phyloP scores from a whole-genome alignment of 2,329 filamentous ascomycete species.

The Cladobotryum mycophilum region DNA sequence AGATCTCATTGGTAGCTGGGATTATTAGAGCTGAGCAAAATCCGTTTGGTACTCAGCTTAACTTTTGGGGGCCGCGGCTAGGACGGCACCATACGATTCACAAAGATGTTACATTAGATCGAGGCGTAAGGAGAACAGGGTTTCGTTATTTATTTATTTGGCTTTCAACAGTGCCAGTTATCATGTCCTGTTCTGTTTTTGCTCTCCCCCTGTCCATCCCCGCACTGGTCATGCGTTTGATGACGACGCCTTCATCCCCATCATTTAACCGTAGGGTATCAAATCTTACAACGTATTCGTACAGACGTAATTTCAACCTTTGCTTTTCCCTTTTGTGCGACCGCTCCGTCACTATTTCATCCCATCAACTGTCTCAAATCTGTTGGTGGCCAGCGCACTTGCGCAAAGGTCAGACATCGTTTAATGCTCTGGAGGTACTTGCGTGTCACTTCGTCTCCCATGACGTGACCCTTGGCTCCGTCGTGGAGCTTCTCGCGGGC shows the following conservation, averaged over 20 bases:
- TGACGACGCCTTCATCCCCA: neutral
- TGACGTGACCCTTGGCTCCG: constrained; percentile 83
- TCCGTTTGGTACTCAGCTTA: neutral
- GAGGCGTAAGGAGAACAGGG: constrained; percentile 8
- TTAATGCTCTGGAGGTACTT: constrained; percentile 99
- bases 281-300: neutral
- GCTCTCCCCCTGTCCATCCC: neutral
- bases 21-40: neutral
- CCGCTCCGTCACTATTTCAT: constrained; percentile 12
- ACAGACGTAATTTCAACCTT: neutral
- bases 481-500: constrained; percentile 93
- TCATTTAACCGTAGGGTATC: constrained; percentile 10
- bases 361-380: constrained; percentile 95
- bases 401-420: constrained; percentile 89
- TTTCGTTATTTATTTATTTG: constrained; percentile 13
- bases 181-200: neutral
- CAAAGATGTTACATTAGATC: constrained; percentile 9
- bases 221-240: neutral
- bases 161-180: constrained; percentile 5
- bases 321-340: no score
- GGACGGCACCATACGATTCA: constrained; percentile 12
- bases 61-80: constrained; percentile 19
- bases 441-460: constrained; percentile 91
- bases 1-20: neutral
- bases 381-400: constrained; percentile 91